Base-by-base conservation (phyloP, 768 basidiomycete species). In the Clitopilus passeckerianus region DNA sequence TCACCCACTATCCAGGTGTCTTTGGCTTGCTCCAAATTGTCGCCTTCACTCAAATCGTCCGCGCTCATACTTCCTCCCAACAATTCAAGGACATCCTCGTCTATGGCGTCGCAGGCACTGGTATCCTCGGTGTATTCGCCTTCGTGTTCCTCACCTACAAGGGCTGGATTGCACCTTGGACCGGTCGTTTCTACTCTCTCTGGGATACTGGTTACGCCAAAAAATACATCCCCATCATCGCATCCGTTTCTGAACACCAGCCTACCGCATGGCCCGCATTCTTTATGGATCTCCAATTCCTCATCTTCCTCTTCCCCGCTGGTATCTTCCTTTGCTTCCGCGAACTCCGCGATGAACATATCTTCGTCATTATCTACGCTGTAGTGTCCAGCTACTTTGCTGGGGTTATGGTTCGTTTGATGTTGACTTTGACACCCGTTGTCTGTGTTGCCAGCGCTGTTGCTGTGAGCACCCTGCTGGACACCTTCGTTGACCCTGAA, bases 201-300 rank as follows among this genome's bases (percentile, higher is more conserved):
- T 99, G 97, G 97, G 97, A 99, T 72, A 98, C 96, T 0, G 96
- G 94, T 33, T 99, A 99, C 68, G 97, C 97, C 56, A 97, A 96
- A 74, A 95, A 96, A 68, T 90, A 94, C 69, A 93, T 97, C 66
- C 95, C 95, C 24, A 98, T 98, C 75, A 98, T 99, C 66, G 97
- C 97, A 9, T 98, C 95, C 16, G 97, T 99, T 35, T 97, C 95
- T 18, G 97, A 98, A 76, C 97, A 99, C 76, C 97, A 99, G 71
- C 97, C 97, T 16, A 98, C 97, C 5, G 97, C 97, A 35, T 99
- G 97, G 97, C 96, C 97, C 9, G 90, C 97, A 1, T 98, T 98
- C 83, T 98, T 96, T 80, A 98, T 98, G 90, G 97, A 99, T 71
- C 87, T 99, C 58, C 91, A 97, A 67, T 90, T 98, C 83, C 87